A percentile compares a stretch with the other conserved stretches of the same genome.
These are phyloP conservation scores for Monosporascus cannonballus DNA, from an alignment of 2,329 filamentous ascomycete genomes.

Conservation along the genomic window DNA sequence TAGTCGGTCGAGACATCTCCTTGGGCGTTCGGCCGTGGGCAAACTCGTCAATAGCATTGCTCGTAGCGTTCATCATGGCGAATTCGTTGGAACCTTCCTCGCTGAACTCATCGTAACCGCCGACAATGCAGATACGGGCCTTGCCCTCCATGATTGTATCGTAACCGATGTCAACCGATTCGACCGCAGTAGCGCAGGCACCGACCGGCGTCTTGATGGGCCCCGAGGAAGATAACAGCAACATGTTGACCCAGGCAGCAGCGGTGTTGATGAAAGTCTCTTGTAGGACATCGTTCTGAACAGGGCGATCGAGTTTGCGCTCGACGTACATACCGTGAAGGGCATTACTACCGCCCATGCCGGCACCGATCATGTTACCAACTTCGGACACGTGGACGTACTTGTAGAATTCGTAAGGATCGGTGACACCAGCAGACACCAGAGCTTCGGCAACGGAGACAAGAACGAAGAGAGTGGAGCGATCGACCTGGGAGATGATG, in stretches of 20 bases:
- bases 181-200: conserved; percentile 93
- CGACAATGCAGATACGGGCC: conserved; percentile 93
- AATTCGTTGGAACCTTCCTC: conserved; percentile 99
- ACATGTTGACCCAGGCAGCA: conserved; percentile 99
- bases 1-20: conserved; percentile 97
- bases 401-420: conserved; percentile 99
- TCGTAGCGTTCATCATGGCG: conserved; percentile 99
- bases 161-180: conserved; percentile 95
- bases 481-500: conserved; percentile 96
- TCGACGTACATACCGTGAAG: conserved; percentile 98
- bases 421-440: conserved; percentile 88
- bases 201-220: conserved; percentile 98
- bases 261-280: conserved; percentile 99
- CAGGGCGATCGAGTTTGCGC: conserved; percentile 89
- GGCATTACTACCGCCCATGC: conserved; percentile 91
- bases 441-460: conserved; percentile 91
- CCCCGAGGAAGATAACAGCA: conserved; percentile 91
- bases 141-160: conserved; percentile 99
- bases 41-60: conserved; percentile 95
- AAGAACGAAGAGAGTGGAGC: conserved; percentile 89
- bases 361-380: conserved; percentile 96
- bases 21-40: conserved; percentile 88
- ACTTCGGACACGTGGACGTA: conserved; percentile 98
- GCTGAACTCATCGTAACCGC: conserved; percentile 98
- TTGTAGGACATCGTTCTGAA: conserved; percentile 98